Conservation (phyloP, 495 filamentous ascomycete species). For the Aspergillus conjunctus region DNA sequence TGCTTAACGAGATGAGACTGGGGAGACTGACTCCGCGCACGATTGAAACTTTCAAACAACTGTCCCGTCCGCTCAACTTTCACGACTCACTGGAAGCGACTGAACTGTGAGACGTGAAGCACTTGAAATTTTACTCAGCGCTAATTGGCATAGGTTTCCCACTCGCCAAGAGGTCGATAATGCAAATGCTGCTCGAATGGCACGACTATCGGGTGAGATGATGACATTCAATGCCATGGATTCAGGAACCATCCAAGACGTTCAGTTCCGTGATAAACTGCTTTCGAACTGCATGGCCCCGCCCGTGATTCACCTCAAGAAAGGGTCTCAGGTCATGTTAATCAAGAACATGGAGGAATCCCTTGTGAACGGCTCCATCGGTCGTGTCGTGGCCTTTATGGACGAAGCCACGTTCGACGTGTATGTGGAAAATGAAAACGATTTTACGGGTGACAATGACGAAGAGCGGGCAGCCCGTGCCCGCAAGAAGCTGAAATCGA, state of each 20-base stretch:
- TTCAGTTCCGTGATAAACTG: constrained; percentile 68
- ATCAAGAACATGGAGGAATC: constrained; percentile 98
- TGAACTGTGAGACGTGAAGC: constrained; percentile 64
- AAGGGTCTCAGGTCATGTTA: constrained; percentile 96
- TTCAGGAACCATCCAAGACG: constrained; percentile 71
- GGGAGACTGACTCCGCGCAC: constrained; percentile 74
- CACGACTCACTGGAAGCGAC: constrained; percentile 83
- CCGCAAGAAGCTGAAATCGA: constrained; percentile 51
- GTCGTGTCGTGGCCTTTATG: constrained; percentile 85
- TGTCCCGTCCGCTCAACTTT: constrained; percentile 70
- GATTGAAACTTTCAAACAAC: constrained; percentile 66
- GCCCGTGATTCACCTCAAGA: constrained; percentile 72
- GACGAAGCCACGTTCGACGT: constrained; percentile 73
- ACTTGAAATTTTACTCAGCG: constrained; percentile 21
- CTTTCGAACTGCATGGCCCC: constrained; percentile 93
- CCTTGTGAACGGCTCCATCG: constrained; percentile 91
- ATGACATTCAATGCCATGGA: constrained; percentile 73
- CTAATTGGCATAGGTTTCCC: constrained; percentile 68
- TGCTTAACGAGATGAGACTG: constrained; percentile 97
- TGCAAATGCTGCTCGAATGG: constrained; percentile 77
- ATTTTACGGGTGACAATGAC: constrained; percentile 47
- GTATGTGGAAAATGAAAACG: constrained; percentile 58
- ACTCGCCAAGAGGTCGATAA: constrained; percentile 87
- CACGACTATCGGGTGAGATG: constrained; percentile 64
- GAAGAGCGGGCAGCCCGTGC: constrained; percentile 48